A percentile compares a stretch with the other conserved stretches of the same genome.
Conservation (phyloP, 768 basidiomycete genomes). For the Thelephora ganbajun region DNA sequence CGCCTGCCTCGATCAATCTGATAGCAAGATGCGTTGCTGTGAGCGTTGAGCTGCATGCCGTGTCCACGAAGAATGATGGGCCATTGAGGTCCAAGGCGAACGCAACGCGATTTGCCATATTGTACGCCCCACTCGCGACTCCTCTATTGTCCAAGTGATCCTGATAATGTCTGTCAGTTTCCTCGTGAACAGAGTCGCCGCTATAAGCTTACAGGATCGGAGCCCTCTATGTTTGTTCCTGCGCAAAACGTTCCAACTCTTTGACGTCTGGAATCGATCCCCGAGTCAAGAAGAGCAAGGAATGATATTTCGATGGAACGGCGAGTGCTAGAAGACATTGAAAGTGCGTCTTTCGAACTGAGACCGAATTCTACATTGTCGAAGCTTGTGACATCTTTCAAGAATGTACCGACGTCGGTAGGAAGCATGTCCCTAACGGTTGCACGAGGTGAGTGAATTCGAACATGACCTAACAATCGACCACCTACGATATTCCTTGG, state of each 20-base stretch:
- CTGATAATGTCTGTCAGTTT: not conserved
- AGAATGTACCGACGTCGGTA: constrained; percentile 17
- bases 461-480: too few relatives aligned
- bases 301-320: constrained; percentile 26
- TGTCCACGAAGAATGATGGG: constrained; percentile 36
- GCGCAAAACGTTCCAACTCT: constrained; percentile 19
- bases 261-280: constrained; percentile 28
- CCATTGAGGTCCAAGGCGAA: constrained; percentile 29
- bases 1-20: constrained; percentile 24
- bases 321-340: constrained; percentile 21
- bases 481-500: not conserved
- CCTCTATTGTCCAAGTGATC: constrained; percentile 2
- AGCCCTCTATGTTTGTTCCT: constrained; percentile 3
- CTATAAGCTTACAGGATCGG: constrained; percentile 14
- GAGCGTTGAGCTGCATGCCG: constrained; percentile 35
- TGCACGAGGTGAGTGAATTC: too few relatives aligned
- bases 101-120: constrained; percentile 27
- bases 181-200: not conserved
- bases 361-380: constrained; percentile 28
- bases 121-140: constrained; percentile 20
- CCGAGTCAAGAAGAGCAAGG: constrained; percentile 31
- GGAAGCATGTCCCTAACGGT: not conserved
- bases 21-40: constrained; percentile 28
- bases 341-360: constrained; percentile 19
- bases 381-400: constrained; percentile 23